Base-by-base conservation (phyloP, 176 grass and related monocot genomes). In the Hyparrhenia diplandra region DNA sequence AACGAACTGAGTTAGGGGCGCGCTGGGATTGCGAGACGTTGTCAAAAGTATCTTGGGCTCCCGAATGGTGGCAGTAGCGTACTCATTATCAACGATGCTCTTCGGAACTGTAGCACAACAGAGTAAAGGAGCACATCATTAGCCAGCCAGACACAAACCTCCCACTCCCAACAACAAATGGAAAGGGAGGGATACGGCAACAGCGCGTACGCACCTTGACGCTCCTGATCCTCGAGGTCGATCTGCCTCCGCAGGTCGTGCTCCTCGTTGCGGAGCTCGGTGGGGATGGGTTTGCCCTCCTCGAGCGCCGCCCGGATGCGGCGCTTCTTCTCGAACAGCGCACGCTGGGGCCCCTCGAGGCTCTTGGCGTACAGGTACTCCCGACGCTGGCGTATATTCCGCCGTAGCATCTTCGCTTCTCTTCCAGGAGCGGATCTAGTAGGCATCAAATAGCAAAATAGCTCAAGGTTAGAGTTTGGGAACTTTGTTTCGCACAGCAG, bases 251-350 rank as follows among this genome's bases (percentile, higher is more conserved):
- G 90, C 63, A 96, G 93, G 29, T 78, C 54, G 9, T 74, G 64
- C 82, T 99, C 96, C 79, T 95, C 90, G 67, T 96, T 96, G 74
- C 89, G 86, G 69, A 99, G 90, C 90, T 99, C 93, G 65, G 87
- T 88, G 68, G 97, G 93, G 69, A 99, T 96, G 37, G 93, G 89
- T 80, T 90, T 99, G 11, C 97, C 97, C 76, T 99, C 96, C 64
- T 95, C 87, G 35, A 99, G 88, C 40, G 93, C 96, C 77, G 95
- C 82, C 17, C 91, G 88, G 67, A 93, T 75, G 82, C 80, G 94
- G 21, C 93, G 91, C 93, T 99, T 99, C 88, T 95, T 99, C 90
- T 99, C 97, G 80, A 88, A 95, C 73, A 87, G 85, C 80, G 80
- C 90, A 57, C 93, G 84, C 59, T 99, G 89, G 65, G 93, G 88